Evolutionary conservation across 2,329 filamentous ascomycete genomes (phyloP), one percentile per base, ranked within the genome.

Genomic region (Colletotrichum incanum): DNA sequence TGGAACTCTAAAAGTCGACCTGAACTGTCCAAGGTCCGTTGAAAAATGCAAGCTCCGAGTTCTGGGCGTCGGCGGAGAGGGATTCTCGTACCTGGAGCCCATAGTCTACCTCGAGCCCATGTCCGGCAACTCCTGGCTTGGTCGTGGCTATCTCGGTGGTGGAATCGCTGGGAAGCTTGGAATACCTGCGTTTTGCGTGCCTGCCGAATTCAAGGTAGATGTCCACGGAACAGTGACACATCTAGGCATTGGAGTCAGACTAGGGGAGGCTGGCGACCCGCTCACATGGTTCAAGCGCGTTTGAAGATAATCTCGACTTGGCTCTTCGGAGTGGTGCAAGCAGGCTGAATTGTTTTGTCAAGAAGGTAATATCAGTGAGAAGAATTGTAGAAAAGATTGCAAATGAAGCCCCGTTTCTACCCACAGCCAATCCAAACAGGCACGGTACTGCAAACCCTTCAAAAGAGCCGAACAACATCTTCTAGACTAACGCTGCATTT

Each of bases 61-160:
- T 5, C 8, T 62, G 6, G 65, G 65, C 11, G 28, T 71, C 1
- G 68, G 43, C 5, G 68, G 68, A 0, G 56, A n/a, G 9, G 50
- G 7, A 1, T 45, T 43, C 11, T 41, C 41, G 41, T 67, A 67
- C 65, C 50, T 71, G 8, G 37, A 52, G 14, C 43, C 65, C 11
- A 14, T 16, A 1, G 18, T 68, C 2, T 71, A 67, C 31, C 68
- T 74, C 7, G 67, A 73, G 23, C 50, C 64, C 20, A 76, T 75
- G 63, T 76, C 75, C 6, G 76, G 74, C 1, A 67, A 70, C 11
- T 73, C 54, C 8, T 78, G 76, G 76, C 66, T 78, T 6, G 74
- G 56, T 2, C 56, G 64, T 5, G 56, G 5, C 1, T 71, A 56
- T 3, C 7, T 39, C 3, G 43, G 47, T 3, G 23, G 28, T 5